phyloP scores from a whole-genome alignment of 2,329 filamentous ascomycete genomes.

The Allantophomopsis lycopodina region DNA sequence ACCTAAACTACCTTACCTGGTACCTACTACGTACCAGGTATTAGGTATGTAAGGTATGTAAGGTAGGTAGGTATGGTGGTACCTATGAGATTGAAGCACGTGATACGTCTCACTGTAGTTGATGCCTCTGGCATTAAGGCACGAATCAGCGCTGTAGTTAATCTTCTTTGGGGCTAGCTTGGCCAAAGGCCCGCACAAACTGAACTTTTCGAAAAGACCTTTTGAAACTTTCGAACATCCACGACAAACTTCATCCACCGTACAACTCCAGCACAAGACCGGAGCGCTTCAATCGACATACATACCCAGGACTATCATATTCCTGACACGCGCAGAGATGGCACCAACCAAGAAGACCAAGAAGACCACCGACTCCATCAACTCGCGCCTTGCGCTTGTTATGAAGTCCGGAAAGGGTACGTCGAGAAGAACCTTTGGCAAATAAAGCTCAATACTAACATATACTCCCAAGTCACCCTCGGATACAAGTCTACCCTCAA shows the following conservation, averaged over 20 bases:
- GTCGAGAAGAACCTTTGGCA: constrained; percentile 5
- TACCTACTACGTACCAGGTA: no score
- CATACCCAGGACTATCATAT: constrained; percentile 12
- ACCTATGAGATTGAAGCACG: no score
- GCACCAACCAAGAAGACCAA: constrained; percentile 51
- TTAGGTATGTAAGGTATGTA: no score
- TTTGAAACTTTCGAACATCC: constrained; percentile 23
- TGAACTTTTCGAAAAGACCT: constrained; percentile 28
- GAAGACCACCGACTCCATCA: constrained; percentile 73
- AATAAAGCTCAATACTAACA: background rate
- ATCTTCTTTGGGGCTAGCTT: no score
- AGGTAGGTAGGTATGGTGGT: no score
- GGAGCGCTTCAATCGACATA: constrained; percentile 20
- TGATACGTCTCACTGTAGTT: no score
- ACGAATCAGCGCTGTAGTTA: no score
- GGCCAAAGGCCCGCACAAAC: no score
- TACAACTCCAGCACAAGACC: constrained; percentile 10
- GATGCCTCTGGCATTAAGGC: no score
- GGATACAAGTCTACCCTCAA: constrained; percentile 88
- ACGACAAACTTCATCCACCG: no score
- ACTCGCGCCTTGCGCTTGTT: constrained; percentile 46
- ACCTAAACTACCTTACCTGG: no score
- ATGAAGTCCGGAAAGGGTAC: constrained; percentile 51
- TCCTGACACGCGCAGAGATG: constrained; percentile 27
- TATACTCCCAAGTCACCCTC: constrained; percentile 55